These are phyloP conservation scores for Apiotrichum gamsii DNA, from an alignment of 1,284 basidiomycete genomes.

Conservation along the genomic window DNA sequence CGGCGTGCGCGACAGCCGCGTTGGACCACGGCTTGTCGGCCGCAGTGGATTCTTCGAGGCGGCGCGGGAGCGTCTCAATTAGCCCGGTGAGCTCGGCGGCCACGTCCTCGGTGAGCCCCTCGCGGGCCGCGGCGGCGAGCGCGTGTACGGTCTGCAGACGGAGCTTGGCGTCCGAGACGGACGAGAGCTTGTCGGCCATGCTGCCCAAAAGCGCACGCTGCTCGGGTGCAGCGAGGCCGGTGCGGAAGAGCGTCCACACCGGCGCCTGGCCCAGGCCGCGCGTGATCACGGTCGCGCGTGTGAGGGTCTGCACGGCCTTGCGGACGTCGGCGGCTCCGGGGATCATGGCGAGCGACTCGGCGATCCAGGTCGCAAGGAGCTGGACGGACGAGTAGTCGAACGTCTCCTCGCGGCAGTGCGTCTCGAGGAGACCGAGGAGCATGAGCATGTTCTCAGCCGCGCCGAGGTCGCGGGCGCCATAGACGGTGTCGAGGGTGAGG, in stretches of 20 bases:
- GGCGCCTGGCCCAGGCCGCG: slow-evolving; percentile 46
- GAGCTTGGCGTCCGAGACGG: slow-evolving; percentile 9
- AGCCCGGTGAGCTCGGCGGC: slow-evolving; percentile 9
- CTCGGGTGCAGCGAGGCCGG: slow-evolving; percentile 10
- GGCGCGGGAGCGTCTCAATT: slow-evolving; percentile 14
- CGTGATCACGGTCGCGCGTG: slow-evolving; percentile 37
- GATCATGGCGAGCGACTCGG: slow-evolving; percentile 25
- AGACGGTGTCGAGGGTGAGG: background rate
- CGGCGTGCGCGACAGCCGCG: slow-evolving; percentile 18
- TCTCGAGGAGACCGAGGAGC: slow-evolving; percentile 30
- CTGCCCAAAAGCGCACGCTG: slow-evolving; percentile 7
- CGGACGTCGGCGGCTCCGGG: slow-evolving; percentile 3
- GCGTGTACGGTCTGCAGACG: slow-evolving; percentile 19
- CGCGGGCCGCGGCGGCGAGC: slow-evolving; percentile 2
- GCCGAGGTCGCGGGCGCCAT: background rate
- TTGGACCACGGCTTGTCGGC: slow-evolving; percentile 23
- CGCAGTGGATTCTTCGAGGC: slow-evolving; percentile 9
- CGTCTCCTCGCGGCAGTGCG: slow-evolving; percentile 24
- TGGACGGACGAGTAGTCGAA: slow-evolving; percentile 50
- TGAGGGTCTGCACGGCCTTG: slow-evolving; percentile 22
- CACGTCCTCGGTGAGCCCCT: slow-evolving; percentile 3
- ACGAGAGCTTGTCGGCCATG: slow-evolving; percentile 4
- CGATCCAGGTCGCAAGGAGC: slow-evolving; percentile 45
- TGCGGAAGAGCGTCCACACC: slow-evolving; percentile 48
- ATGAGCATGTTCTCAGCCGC: slow-evolving; percentile 5